Conservation (phyloP, 2,329 filamentous ascomycete species). For the Didymellaceae sp. region DNA sequence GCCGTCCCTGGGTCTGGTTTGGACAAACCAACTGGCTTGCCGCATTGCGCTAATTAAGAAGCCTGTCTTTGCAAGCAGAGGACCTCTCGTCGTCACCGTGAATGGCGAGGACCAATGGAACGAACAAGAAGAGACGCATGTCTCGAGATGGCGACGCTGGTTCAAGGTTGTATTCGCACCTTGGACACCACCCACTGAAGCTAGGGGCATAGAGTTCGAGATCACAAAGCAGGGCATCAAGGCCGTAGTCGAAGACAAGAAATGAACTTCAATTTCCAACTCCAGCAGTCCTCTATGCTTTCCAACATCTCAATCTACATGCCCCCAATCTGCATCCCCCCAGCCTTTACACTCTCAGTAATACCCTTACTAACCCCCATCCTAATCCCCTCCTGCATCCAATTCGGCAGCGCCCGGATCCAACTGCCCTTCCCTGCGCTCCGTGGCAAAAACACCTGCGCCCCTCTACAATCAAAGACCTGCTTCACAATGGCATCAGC, state of each 20-base stretch:
- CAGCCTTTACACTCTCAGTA: conserved; percentile 13
- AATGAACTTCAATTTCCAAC: neutral
- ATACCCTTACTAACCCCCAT: conserved; percentile 27
- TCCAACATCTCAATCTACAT: no score
- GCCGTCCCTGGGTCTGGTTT: conserved; percentile 84
- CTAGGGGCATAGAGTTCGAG: conserved; percentile 72
- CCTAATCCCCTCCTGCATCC: conserved; percentile 54
- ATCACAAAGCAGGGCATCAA: conserved; percentile 55
- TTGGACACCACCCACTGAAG: conserved; percentile 66
- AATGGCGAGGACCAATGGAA: conserved; percentile 49
- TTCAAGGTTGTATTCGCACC: conserved; percentile 91
- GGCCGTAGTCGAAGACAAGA: conserved; percentile 27
- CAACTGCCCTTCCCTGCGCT: conserved; percentile 28
- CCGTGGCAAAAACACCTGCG: conserved; percentile 50
- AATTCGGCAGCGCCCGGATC: conserved; percentile 55
- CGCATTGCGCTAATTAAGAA: conserved; percentile 82
- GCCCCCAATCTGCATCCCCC: neutral
- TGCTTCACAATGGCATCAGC: conserved; percentile 52
- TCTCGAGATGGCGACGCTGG: conserved; percentile 72
- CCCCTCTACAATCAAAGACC: conserved; percentile 48
- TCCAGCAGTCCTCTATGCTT: no score
- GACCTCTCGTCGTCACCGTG: conserved; percentile 34
- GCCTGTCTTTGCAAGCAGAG: conserved; percentile 55
- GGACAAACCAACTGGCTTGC: conserved; percentile 86
- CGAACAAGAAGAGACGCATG: conserved; percentile 48